Evolutionary conservation across 768 basidiomycete genomes (phyloP).

Genomic region (Hygrocybe coccinea): DNA sequence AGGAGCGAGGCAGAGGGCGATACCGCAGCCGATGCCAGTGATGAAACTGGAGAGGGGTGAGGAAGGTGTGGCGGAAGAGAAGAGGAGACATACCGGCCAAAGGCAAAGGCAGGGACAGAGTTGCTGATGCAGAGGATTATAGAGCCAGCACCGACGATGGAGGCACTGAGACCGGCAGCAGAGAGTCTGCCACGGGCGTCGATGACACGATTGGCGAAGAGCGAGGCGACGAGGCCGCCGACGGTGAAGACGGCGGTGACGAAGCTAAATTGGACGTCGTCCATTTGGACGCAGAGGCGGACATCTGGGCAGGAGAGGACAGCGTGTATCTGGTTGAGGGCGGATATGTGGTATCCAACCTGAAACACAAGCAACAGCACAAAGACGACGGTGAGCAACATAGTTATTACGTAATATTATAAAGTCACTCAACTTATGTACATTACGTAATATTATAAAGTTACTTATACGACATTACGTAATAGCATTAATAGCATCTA

Average conservation of each 20-base stretch:
- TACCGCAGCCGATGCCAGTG: slow-evolving; percentile 65
- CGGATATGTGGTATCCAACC: slow-evolving; percentile 93
- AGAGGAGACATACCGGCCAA: slow-evolving; percentile 56
- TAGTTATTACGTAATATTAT: background rate
- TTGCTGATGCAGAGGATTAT: slow-evolving; percentile 50
- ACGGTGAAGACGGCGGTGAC: slow-evolving; percentile 84
- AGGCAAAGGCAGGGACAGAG: slow-evolving; percentile 31
- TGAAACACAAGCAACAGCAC: slow-evolving; percentile 59
- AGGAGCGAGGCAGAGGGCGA: slow-evolving; percentile 76
- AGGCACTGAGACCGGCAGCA: slow-evolving; percentile 55
- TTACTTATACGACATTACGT: too few species aligned
- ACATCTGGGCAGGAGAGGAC: slow-evolving; percentile 68
- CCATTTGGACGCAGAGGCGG: slow-evolving; percentile 78
- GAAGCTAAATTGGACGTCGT: slow-evolving; percentile 67
- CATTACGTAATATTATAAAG: background rate
- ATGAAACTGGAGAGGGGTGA: slow-evolving; percentile 43
- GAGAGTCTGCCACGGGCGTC: slow-evolving; percentile 68
- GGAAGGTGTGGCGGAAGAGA: background rate
- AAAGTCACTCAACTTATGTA: background rate
- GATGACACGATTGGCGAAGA: slow-evolving; percentile 62
- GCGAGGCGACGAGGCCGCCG: slow-evolving; percentile 79
- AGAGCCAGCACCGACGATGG: slow-evolving; percentile 59
- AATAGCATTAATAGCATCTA: too few species aligned
- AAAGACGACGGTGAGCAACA: slow-evolving; percentile 39
- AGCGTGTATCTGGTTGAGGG: slow-evolving; percentile 82